Conservation (phyloP, 805 yeast genomes). For the Clavispora santaluciae region DNA sequence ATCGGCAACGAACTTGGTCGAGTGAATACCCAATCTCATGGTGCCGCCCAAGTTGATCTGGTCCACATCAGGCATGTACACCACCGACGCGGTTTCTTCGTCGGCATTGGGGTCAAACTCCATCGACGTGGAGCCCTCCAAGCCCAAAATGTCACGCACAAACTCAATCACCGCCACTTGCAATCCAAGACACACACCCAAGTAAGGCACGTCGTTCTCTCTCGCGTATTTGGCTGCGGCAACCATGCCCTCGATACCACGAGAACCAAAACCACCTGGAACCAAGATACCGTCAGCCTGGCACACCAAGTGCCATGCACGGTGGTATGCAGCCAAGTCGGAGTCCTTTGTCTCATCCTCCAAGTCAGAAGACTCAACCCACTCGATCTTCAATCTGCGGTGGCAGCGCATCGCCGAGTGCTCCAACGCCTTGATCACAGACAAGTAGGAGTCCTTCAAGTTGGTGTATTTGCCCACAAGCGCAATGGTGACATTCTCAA, state of each 20-base stretch:
- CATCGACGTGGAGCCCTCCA: slow-evolving; percentile 66
- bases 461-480: slow-evolving; percentile 96
- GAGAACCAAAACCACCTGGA: slow-evolving; percentile 96
- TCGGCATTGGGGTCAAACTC: slow-evolving; percentile 68
- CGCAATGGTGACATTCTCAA: slow-evolving; percentile 87
- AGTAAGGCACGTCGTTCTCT: slow-evolving; percentile 85
- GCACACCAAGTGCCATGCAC: slow-evolving; percentile 92
- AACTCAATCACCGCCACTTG: slow-evolving; percentile 96
- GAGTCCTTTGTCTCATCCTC: slow-evolving; percentile 64
- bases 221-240: slow-evolving; percentile 98
- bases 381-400: slow-evolving; percentile 77
- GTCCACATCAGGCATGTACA: slow-evolving; percentile 98
- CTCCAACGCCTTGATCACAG: slow-evolving; percentile 92
- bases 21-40: slow-evolving; percentile 95
- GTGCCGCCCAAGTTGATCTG: slow-evolving; percentile 96
- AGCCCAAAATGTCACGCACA: slow-evolving; percentile 73
- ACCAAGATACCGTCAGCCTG: slow-evolving; percentile 95
- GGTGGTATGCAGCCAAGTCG: slow-evolving; percentile 76
- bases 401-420: slow-evolving; percentile 90
- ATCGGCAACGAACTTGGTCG: slow-evolving; percentile 71
- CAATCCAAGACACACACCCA: slow-evolving; percentile 96
- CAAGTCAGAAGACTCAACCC: slow-evolving; percentile 94
- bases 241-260: slow-evolving; percentile 99
- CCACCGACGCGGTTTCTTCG: slow-evolving; percentile 68
- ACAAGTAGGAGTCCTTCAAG: slow-evolving; percentile 89